Evolutionary conservation across 2,329 filamentous ascomycete species (phyloP), one percentile per base, ranked within the genome.

Genomic region (Chrysosporium queenslandicum): DNA sequence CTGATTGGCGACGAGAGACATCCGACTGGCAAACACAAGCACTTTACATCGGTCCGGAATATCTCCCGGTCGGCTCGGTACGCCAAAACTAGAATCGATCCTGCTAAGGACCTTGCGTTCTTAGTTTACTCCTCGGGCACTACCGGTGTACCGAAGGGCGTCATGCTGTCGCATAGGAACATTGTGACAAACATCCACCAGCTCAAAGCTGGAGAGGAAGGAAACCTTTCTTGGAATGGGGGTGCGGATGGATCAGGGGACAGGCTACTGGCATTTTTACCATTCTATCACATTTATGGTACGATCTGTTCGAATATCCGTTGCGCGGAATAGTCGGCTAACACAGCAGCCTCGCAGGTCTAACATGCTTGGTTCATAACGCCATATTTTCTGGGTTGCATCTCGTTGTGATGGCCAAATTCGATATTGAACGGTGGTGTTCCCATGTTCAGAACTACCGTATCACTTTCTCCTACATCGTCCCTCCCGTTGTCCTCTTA

Each of bases 221-320:
- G 70, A 0, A 74, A 80, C 40, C 66, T 86, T 51, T 72, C 69
- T 18, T 79, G 79, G 65, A 72, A 77, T 36, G 81, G 82, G 3
- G 77, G 79, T 0, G 64, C 72, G 1, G 77, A 79, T 61, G 81
- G 80, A 7, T 74, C 80, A 52, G 78, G 81, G 0, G 90, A 95
- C 64, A 81, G 78, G 54, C 73, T 92, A 27, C 68, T 96, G 5
- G 86, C 86, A 1, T 84, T 94, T 54, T 68, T 95, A 9, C 90
- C 90, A 0, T 92, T 95, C 67, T 95, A 89, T 70, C 89, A 95
- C 65, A 90, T 94, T 57, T 95, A 94, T 63, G 87, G 77, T 85
- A 68, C 59, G 79, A 63, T 7, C 7, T 4, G n/a, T 21, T 46
- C 7, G 11, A 8, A 5, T n/a, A 12, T 8, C 21, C 1, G 7